Conservation (phyloP, 768 basidiomycete genomes). For the Tricholoma hemisulphureum region DNA sequence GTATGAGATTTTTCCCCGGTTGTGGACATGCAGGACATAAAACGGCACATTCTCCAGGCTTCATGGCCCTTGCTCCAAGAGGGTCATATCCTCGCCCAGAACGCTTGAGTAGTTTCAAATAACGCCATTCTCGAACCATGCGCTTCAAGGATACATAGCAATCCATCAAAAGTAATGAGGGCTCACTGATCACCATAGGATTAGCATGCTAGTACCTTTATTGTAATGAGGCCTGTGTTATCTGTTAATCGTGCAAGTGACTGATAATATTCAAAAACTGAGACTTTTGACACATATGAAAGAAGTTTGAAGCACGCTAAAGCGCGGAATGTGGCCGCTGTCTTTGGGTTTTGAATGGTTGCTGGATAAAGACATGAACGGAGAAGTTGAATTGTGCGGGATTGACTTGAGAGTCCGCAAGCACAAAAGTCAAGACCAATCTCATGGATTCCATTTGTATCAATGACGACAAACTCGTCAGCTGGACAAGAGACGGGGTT, state of each 20-base stretch:
- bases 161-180: conserved; percentile 12
- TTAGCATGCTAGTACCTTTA: neutral
- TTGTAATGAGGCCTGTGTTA: conserved; percentile 9
- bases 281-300: conserved; percentile 27
- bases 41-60: conserved; percentile 26
- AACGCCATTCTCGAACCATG: conserved; percentile 20
- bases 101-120: conserved; percentile 26
- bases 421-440: conserved; percentile 32
- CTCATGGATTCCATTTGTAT: conserved; percentile 29
- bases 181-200: neutral
- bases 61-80: conserved; percentile 15
- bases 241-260: conserved; percentile 21
- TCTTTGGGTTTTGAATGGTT: conserved; percentile 25
- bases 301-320: conserved; percentile 26
- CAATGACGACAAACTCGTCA: conserved; percentile 31
- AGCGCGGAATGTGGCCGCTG: conserved; percentile 22
- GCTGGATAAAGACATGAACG: conserved; percentile 31
- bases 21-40: conserved; percentile 36
- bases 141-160: conserved; percentile 20
- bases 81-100: conserved; percentile 25
- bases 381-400: conserved; percentile 28
- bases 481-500: conserved; percentile 5
- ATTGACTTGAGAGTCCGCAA: conserved; percentile 19
- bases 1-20: conserved; percentile 28
- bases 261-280: conserved; percentile 27